Base-by-base conservation (phyloP, 2,329 filamentous ascomycete genomes). In the Verticillium longisporum region DNA sequence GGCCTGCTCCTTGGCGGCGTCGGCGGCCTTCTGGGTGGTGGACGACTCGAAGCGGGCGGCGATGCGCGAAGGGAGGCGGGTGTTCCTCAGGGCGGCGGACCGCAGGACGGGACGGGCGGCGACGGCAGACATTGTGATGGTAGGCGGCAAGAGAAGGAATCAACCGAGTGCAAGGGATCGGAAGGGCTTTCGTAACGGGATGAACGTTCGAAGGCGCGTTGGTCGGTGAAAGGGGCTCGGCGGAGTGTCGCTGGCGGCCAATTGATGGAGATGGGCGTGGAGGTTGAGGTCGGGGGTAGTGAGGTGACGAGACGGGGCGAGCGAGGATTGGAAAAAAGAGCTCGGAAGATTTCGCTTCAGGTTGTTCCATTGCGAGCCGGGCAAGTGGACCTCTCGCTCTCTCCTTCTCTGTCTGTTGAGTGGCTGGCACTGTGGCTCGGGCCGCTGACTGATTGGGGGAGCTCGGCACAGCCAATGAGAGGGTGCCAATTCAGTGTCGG, bases 1-100 rank as follows among this genome's bases (percentile, higher is more conserved):
- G 55, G 78, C 77, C 34, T 76, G 70, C 54, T 75, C 70, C 72
- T 72, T 72, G 61, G 75, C 74, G 55, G 76, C 72, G 64, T 79
- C 75, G 64, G 75, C 69, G 65, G 79, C 78, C 73, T 81, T 80
- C 63, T 75, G 64, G 65, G 81, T 69, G 63, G 81, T 73, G 66
- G 82, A 83, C 67, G 84, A 87, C 77, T 88, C 82, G 79, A 85
- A 84, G 71, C 86, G 83, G 70, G 81, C 81, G 73, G 78, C 75
- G 65, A 61, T n/a, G 59, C 62, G 76, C 73, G 68, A 75, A 73
- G 71, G 71, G 74, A 71, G 73, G 70, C 57, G 57, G 72, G 77
- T 75, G 66, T 77, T 70, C 70, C 76, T 73, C 73, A 82, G 68
- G 70, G 72, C 74, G 66, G 77, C 74, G 66, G 78, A 76, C 73